Conservation (phyloP, 2,329 filamentous ascomycete species). For the Fonsecaea pugnacius region DNA sequence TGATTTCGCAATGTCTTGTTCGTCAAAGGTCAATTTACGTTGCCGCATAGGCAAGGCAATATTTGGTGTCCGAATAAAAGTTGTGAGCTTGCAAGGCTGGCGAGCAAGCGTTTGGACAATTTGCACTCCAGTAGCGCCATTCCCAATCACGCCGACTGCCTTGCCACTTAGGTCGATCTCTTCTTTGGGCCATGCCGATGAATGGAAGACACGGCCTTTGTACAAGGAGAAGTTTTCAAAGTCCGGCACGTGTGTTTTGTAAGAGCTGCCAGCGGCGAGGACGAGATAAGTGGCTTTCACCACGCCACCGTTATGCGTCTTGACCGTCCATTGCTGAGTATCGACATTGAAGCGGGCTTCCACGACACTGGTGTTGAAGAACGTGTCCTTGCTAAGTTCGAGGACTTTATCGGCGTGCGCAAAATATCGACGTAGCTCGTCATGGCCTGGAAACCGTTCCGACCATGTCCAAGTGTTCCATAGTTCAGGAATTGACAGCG, state of each 20-base stretch:
- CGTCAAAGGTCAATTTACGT: constrained; percentile 51
- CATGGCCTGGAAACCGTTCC: constrained; percentile 46
- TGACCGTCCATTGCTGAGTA: constrained; percentile 46
- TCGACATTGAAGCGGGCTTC: constrained; percentile 44
- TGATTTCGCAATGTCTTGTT: constrained; percentile 57
- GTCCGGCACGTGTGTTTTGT: constrained; percentile 60
- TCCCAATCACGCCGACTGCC: constrained; percentile 66
- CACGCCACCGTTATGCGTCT: constrained; percentile 42
- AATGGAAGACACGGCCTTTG: constrained; percentile 63
- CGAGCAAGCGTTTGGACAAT: constrained; percentile 65
- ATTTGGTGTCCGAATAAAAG: constrained; percentile 68
- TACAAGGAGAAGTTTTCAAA: constrained; percentile 64
- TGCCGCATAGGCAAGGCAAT: constrained; percentile 65
- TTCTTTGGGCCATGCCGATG: constrained; percentile 62
- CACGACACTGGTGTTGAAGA: constrained; percentile 43
- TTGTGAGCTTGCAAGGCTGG: constrained; percentile 55
- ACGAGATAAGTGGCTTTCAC: constrained; percentile 33
- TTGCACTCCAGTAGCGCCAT: constrained; percentile 67
- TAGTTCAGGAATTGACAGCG: constrained; percentile 57
- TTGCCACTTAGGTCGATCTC: constrained; percentile 62
- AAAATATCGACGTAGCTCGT: constrained; percentile 50
- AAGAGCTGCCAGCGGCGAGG: constrained; percentile 43
- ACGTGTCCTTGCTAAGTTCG: constrained; percentile 46
- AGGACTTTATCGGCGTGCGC: constrained; percentile 47
- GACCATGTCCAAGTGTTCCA: constrained; percentile 55